Evolutionary conservation across 495 filamentous ascomycete genomes (phyloP).

Genomic region (Mytilinidion resinicola): DNA sequence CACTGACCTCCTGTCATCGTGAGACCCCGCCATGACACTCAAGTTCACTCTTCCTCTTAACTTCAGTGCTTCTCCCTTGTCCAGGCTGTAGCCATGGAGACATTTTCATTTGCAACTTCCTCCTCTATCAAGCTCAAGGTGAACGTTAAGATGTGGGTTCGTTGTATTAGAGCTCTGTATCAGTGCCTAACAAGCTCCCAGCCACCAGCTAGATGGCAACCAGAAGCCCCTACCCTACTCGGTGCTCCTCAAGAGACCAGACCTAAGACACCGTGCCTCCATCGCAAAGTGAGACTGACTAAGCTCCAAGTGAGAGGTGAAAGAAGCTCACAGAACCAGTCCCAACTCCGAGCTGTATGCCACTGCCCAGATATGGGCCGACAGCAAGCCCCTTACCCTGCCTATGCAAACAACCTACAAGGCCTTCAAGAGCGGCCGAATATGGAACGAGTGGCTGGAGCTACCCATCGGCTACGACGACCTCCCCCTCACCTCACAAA

Average conservation of each 20-base stretch:
- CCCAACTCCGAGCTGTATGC: conserved; percentile 82
- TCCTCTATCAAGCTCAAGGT: conserved; percentile 69
- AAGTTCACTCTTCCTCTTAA: no score
- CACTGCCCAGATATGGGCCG: conserved; percentile 88
- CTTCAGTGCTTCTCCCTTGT: no score
- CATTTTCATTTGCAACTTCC: conserved; percentile 89
- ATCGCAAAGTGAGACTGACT: conserved; percentile 54
- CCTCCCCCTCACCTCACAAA: conserved; percentile 67
- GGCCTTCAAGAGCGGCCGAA: conserved; percentile 69
- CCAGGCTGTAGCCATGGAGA: conserved; percentile 58
- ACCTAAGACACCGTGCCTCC: conserved; percentile 79
- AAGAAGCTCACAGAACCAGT: conserved; percentile 17
- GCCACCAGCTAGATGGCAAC: conserved; percentile 80
- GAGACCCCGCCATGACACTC: no score
- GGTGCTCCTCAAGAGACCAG: conserved; percentile 65
- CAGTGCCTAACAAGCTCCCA: conserved; percentile 34
- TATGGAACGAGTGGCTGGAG: conserved; percentile 94
- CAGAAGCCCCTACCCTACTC: conserved; percentile 74
- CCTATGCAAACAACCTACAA: conserved; percentile 90
- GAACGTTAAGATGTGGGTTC: conserved; percentile 65
- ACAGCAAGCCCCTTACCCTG: conserved; percentile 89
- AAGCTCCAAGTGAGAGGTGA: conserved; percentile 68
- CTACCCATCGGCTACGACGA: conserved; percentile 77
- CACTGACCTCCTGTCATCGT: no score
- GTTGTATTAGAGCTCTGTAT: not conserved